Conservation (phyloP, 139 green algal species). For the Pedinophyceae sp. region DNA sequence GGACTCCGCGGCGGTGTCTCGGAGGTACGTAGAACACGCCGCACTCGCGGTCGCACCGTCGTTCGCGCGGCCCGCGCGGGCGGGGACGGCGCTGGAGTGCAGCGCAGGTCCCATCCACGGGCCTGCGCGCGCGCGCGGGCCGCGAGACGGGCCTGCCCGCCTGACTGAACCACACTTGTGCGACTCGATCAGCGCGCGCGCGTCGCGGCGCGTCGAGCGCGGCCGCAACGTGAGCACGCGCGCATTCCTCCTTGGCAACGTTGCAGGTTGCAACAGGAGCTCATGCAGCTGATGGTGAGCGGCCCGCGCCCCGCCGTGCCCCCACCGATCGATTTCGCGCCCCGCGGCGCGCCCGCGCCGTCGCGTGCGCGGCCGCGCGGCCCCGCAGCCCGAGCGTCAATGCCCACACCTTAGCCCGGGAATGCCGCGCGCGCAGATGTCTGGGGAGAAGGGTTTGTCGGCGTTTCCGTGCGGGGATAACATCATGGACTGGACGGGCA, state of each 20-base stretch:
- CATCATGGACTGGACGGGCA: conserved; percentile 61
- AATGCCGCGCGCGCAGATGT: conserved; percentile 9
- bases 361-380: not conserved
- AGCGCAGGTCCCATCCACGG: not conserved
- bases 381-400: not conserved
- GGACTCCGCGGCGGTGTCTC: no score
- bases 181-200: no score
- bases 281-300: conserved; percentile 10
- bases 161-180: not conserved
- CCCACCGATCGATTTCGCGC: not conserved
- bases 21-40: no score
- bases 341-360: not conserved
- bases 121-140: not conserved
- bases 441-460: conserved; percentile 28
- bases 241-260: not conserved
- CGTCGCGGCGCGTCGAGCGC: no score
- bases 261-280: conserved; percentile 12
- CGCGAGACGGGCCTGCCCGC: not conserved
- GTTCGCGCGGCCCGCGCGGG: not conserved
- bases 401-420: not conserved
- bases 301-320: not conserved
- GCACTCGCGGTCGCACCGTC: not conserved
- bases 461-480: conserved; percentile 64
- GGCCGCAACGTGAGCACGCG: no score
- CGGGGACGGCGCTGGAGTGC: not conserved